Percentiles rank a stretch among this genome's conserved stretches.
These are phyloP conservation scores for Mortierella sp. DNA, from an alignment of 371 early-diverging fungal genomes.

Conservation along the genomic window DNA sequence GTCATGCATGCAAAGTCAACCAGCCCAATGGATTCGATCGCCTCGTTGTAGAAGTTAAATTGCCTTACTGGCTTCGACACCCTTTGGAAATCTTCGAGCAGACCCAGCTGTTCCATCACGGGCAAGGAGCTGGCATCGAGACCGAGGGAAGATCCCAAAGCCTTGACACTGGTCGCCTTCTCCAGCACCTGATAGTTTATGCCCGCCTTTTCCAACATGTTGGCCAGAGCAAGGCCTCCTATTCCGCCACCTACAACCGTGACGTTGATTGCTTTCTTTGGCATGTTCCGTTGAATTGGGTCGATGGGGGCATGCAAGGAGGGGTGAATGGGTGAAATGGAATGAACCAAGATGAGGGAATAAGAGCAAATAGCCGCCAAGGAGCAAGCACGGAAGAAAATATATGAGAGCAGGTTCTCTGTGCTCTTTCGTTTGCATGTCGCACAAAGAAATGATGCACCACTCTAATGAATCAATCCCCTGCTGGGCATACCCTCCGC, in stretches of 20 bases:
- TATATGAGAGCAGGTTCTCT: neutral
- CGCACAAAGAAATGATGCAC: too few relatives aligned
- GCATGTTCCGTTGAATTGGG: neutral
- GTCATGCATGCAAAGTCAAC: slow-evolving; percentile 46
- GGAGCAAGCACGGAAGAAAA: neutral
- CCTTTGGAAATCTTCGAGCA: slow-evolving; percentile 37
- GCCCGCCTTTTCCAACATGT: slow-evolving; percentile 45
- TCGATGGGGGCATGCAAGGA: neutral
- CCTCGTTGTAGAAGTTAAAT: slow-evolving; percentile 54
- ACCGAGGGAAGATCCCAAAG: slow-evolving; percentile 41
- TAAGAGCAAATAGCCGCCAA: neutral
- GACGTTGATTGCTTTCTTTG: slow-evolving; percentile 18
- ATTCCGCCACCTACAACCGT: slow-evolving; percentile 51
- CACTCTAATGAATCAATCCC: too few relatives aligned
- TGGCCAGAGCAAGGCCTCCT: slow-evolving; percentile 48
- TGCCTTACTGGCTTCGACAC: slow-evolving; percentile 44
- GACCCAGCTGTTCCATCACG: slow-evolving; percentile 47
- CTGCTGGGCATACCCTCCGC: too few relatives aligned
- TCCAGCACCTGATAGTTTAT: slow-evolving; percentile 44
- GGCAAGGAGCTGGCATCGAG: slow-evolving; percentile 42
- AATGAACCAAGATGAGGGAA: neutral
- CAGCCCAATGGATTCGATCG: slow-evolving; percentile 21
- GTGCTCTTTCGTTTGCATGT: too few relatives aligned
- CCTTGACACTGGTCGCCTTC: slow-evolving; percentile 16
- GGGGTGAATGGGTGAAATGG: neutral